phyloP scores from a whole-genome alignment of 257 asterid species.

The Ballota nigra region DNA sequence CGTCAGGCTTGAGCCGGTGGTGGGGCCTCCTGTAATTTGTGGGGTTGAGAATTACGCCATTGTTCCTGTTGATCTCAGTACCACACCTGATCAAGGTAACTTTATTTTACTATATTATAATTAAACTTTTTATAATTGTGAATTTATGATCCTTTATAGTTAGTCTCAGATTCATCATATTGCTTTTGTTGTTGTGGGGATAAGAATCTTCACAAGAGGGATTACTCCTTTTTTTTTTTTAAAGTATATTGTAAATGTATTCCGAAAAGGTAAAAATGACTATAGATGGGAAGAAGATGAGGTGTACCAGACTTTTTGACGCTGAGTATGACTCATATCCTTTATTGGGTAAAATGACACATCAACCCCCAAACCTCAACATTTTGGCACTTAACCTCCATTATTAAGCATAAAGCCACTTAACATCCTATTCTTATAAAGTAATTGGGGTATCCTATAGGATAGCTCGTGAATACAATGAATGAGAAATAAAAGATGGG shows the following conservation, averaged over 20 bases:
- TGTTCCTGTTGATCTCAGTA: constrained; percentile 74
- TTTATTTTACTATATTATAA: background rate
- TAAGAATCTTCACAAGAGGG: background rate
- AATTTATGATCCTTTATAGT: background rate
- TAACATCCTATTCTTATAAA: background rate
- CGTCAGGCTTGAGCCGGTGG: constrained; percentile 70
- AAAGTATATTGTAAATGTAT: background rate
- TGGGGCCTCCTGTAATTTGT: constrained; percentile 73
- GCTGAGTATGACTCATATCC: background rate
- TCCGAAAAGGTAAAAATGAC: background rate
- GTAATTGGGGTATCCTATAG: background rate
- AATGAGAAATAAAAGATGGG: background rate
- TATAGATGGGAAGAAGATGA: background rate
- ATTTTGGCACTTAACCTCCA: background rate
- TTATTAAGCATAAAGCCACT: background rate
- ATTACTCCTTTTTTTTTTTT: background rate
- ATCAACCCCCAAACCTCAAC: background rate
- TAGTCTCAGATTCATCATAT: too few species aligned
- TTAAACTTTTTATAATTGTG: background rate
- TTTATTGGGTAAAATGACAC: background rate
- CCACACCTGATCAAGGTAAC: constrained; percentile 75
- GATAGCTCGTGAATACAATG: background rate
- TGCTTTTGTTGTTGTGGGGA: background rate
- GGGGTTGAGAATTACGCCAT: constrained; percentile 96
- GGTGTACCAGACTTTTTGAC: background rate